Evolutionary conservation across 2,329 filamentous ascomycete genomes (phyloP).

Genomic region (Fusarium sp.): DNA sequence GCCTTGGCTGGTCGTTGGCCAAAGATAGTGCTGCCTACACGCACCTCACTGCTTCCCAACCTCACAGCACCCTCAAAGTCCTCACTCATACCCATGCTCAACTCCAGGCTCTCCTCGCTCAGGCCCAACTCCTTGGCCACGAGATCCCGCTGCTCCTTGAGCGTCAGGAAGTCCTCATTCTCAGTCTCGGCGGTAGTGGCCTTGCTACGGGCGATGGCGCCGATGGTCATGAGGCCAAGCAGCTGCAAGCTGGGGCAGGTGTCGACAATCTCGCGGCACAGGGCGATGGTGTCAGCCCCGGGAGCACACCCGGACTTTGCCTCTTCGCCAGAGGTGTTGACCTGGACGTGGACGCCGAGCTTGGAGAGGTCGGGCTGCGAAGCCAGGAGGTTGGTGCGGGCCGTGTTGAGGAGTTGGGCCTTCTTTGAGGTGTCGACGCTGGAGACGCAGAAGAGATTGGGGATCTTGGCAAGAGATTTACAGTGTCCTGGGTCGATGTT

Average conservation of each 20-base stretch:
- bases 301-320: slow-evolving; percentile 87
- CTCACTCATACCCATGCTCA: slow-evolving; percentile 99
- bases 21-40: slow-evolving; percentile 95
- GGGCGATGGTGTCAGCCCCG: slow-evolving; percentile 65
- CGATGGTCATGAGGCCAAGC: slow-evolving; percentile 95
- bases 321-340: slow-evolving; percentile 93
- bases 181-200: slow-evolving; percentile 80
- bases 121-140: slow-evolving; percentile 66
- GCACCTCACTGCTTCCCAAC: slow-evolving; percentile 88
- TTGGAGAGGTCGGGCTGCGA: slow-evolving; percentile 54
- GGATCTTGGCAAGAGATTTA: slow-evolving; percentile 85
- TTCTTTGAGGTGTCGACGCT: slow-evolving; percentile 92
- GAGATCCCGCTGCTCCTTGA: slow-evolving; percentile 77
- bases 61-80: slow-evolving; percentile 92
- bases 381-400: slow-evolving; percentile 70
- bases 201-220: slow-evolving; percentile 87
- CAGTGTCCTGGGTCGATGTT: slow-evolving; percentile 76
- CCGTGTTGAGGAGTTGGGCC: slow-evolving; percentile 81
- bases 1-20: slow-evolving; percentile 82
- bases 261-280: slow-evolving; percentile 78
- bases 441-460: slow-evolving; percentile 91
- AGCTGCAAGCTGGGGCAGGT: slow-evolving; percentile 80
- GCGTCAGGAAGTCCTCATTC: slow-evolving; percentile 86
- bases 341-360: slow-evolving; percentile 86
- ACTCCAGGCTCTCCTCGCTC: slow-evolving; percentile 72